Evolutionary conservation across 2,329 filamentous ascomycete genomes (phyloP), one percentile per base, ranked within the genome.

Genomic region (Dendryphion nanum): DNA sequence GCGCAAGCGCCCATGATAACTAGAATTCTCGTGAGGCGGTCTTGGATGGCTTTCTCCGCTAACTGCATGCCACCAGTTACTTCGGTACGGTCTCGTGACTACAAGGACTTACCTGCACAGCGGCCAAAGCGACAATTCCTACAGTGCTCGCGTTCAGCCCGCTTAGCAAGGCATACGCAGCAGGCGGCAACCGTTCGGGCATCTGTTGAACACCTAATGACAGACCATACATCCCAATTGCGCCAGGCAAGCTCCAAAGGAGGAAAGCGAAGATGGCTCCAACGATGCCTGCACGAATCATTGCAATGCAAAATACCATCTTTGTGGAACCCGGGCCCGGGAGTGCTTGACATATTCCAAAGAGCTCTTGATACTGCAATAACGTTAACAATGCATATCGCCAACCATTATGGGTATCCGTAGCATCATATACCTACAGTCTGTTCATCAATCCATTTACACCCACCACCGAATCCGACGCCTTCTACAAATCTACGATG

Each of bases 141-240:
- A 89, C 85, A 0, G 82, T 86, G 0, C 83, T 78, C 0, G 83
- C 77, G 51, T 89, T 89, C 4, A 89, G 70, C 0, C 85, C 85
- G 0, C 81, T 86, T 0, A 89, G 70, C 0, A 89, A 69, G 0
- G 83, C 83, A 51, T 87, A 89, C 0, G 79, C 83, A 0, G 78
- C 72, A 0, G 65, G 56, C 0, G 84, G 85, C 0, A 89, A 71
- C 0, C 69, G 70, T 2, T 79, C 72, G 3, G 69, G 68, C 17
- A 89, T 78, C 21, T 68, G 75, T 20, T 78, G 74, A 2, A 89
- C 75, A 1, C 84, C 84, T 1, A 87, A 59, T 0, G 81, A 76
- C 0, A 89, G 71, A 0, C 69, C 81, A 43, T 77, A 86, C 82
- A 87, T 87, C 16, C 78, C 84, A 3, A 86, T 50, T 0, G 82